Conservation (phyloP, 2,329 filamentous ascomycete species). For the Aspergillus sp. region DNA sequence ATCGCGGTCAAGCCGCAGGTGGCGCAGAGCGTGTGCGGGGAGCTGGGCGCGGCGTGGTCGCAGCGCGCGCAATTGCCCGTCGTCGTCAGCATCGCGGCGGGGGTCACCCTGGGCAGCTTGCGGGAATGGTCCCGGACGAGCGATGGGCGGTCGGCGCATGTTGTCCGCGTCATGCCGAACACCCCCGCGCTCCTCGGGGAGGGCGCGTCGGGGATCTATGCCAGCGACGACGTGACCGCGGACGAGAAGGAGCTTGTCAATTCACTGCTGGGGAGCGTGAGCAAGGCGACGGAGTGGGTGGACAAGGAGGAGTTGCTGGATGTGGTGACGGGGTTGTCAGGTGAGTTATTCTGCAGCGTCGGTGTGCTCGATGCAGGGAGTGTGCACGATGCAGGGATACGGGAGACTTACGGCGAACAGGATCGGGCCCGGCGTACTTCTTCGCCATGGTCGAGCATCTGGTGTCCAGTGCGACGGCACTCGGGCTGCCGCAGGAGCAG, state of each 20-base stretch:
- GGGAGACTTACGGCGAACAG: slow-evolving; percentile 8
- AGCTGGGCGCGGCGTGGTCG: slow-evolving; percentile 20
- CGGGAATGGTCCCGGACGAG: slow-evolving; percentile 18
- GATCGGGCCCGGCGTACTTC: slow-evolving; percentile 29
- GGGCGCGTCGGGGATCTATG: slow-evolving; percentile 23
- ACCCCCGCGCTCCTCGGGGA: slow-evolving; percentile 25
- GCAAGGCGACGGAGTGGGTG: slow-evolving; percentile 27
- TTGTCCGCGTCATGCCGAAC: slow-evolving; percentile 29
- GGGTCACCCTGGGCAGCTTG: slow-evolving; percentile 23
- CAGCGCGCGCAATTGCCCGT: slow-evolving; percentile 16
- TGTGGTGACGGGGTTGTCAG: slow-evolving; percentile 28
- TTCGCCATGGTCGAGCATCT: slow-evolving; percentile 30
- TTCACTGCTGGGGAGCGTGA: slow-evolving; percentile 20
- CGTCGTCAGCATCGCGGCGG: slow-evolving; percentile 26
- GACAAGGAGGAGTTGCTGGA: slow-evolving; percentile 24
- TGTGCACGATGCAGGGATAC: no score
- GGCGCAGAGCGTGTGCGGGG: slow-evolving; percentile 23
- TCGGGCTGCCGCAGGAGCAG: slow-evolving; percentile 24
- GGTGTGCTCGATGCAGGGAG: no score
- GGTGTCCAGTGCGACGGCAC: slow-evolving; percentile 21
- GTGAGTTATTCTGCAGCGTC: no score
- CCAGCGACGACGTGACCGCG: slow-evolving; percentile 15
- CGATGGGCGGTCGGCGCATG: slow-evolving; percentile 17
- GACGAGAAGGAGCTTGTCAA: slow-evolving; percentile 24
- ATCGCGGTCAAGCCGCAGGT: slow-evolving; percentile 29